phyloP scores from a whole-genome alignment of 2,329 filamentous ascomycete species.

The Colletotrichum ledebouriae region DNA sequence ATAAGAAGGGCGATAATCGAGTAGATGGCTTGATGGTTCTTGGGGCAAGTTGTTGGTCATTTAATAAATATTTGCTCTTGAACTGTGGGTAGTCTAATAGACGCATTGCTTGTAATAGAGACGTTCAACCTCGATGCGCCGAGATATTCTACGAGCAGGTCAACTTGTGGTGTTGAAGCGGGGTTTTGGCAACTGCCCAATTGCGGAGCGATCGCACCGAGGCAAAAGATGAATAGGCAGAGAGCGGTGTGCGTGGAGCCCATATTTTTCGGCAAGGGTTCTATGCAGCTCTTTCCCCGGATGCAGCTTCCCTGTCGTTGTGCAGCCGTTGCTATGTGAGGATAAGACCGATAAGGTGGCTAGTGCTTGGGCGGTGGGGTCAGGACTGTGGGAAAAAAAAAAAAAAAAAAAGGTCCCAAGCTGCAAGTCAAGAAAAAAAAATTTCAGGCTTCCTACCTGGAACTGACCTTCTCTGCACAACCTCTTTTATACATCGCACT shows the following conservation, averaged over 20 bases:
- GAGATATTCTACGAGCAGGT: not conserved
- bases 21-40: not conserved
- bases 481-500: slow-evolving; percentile 36
- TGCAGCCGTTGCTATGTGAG: slow-evolving; percentile 40
- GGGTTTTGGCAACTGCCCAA: not conserved
- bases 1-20: not conserved
- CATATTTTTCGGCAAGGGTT: slow-evolving; percentile 32
- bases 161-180: not conserved
- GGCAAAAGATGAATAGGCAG: slow-evolving; percentile 11
- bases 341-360: slow-evolving; percentile 41
- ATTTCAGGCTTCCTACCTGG: slow-evolving; percentile 38
- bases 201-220: slow-evolving; percentile 10
- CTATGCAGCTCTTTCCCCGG: slow-evolving; percentile 40
- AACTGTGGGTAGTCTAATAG: no score
- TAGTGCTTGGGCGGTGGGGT: slow-evolving; percentile 40
- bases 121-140: no score
- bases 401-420: slow-evolving; percentile 41
- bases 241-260: slow-evolving; percentile 37
- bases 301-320: slow-evolving; percentile 41
- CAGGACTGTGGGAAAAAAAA: not conserved
- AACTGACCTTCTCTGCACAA: slow-evolving; percentile 32
- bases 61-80: no score
- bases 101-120: no score
- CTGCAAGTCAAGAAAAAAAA: slow-evolving; percentile 41
- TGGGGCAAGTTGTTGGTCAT: not conserved